A percentile compares a stretch with the other conserved stretches of the same genome.
phyloP scores from a whole-genome alignment of 176 grass and related monocot species.

The Avena eriantha region DNA sequence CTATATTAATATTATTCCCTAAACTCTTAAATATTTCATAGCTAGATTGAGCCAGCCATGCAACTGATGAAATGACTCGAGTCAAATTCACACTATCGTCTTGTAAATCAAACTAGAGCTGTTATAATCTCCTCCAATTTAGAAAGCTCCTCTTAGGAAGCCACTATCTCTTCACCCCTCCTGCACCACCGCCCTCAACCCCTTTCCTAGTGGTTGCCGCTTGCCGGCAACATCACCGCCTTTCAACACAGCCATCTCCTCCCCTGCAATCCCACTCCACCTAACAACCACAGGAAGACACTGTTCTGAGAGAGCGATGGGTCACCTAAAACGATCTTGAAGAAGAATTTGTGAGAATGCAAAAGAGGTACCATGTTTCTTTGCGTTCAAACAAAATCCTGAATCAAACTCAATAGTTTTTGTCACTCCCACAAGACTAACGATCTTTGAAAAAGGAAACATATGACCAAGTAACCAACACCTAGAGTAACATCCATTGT shows the following conservation, averaged over 20 bases:
- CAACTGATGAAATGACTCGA: background rate
- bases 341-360: background rate
- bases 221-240: background rate
- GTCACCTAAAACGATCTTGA: background rate
- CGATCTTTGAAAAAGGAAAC: background rate
- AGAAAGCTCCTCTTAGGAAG: background rate
- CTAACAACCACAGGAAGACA: background rate
- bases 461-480: background rate
- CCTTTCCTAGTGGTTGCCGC: background rate
- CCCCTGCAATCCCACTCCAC: background rate
- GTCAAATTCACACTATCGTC: background rate
- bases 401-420: background rate
- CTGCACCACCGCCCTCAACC: background rate
- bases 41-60: background rate
- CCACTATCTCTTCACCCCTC: background rate
- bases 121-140: background rate
- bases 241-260: background rate
- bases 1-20: slow-evolving; percentile 4
- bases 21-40: background rate
- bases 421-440: background rate
- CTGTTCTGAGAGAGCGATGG: background rate
- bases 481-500: background rate
- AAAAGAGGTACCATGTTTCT: background rate
- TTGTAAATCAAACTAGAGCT: background rate
- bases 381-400: background rate